Percentiles rank a stretch among this genome's conserved stretches.
Conservation (phyloP, 148 eudicot species). For the Fallopia convolvulus region DNA sequence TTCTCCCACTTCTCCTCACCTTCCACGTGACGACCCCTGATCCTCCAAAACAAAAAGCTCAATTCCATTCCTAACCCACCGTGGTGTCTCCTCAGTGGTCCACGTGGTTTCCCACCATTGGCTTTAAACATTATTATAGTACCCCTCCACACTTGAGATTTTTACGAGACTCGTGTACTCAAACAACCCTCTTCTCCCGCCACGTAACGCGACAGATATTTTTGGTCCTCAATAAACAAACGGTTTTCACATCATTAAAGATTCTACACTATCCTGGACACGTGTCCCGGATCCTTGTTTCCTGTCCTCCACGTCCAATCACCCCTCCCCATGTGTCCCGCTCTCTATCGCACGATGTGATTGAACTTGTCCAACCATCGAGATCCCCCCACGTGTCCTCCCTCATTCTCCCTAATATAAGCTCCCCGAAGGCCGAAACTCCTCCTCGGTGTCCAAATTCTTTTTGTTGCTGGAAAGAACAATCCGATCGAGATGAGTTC, state of each 20-base stretch:
- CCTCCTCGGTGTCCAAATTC: background rate
- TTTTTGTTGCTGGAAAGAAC: background rate
- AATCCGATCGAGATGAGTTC: background rate
- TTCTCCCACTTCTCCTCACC: background rate
- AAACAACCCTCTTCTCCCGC: background rate
- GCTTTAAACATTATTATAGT: background rate
- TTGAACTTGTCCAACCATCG: background rate
- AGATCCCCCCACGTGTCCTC: slow-evolving; percentile 3
- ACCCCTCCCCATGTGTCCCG: background rate
- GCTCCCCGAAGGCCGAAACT: background rate
- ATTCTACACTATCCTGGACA: background rate
- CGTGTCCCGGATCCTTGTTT: background rate
- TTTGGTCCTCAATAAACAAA: background rate
- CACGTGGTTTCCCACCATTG: background rate
- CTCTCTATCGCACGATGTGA: background rate
- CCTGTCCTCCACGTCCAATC: background rate
- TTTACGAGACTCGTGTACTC: background rate
- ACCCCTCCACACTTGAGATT: background rate
- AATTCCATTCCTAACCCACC: background rate
- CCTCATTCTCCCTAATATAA: background rate
- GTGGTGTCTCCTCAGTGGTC: background rate
- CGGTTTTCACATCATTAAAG: background rate
- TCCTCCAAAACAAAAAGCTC: background rate
- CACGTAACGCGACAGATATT: slow-evolving; percentile 10
- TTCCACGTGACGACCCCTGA: background rate